Conservation (phyloP, 768 basidiomycete species). For the Collybia mongolica region DNA sequence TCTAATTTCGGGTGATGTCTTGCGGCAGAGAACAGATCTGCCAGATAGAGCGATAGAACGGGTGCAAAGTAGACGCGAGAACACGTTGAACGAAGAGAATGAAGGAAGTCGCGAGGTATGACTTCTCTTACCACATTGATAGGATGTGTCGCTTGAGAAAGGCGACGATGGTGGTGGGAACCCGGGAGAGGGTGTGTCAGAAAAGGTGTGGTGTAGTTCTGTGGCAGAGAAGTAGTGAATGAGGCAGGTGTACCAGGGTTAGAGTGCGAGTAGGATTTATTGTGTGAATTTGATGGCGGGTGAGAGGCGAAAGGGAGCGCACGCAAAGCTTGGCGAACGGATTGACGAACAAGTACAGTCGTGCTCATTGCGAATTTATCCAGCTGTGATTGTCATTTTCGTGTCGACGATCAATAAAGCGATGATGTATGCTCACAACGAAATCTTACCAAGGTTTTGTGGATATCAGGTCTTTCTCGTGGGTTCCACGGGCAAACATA, state of each 20-base stretch:
- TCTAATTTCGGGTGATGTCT: slow-evolving; percentile 73
- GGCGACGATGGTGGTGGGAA: slow-evolving; percentile 13
- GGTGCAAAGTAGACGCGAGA: slow-evolving; percentile 46
- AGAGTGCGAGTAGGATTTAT: slow-evolving; percentile 26
- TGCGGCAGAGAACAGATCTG: slow-evolving; percentile 72
- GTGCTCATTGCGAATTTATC: slow-evolving; percentile 81
- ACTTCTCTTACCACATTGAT: slow-evolving; percentile 25
- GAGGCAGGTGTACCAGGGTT: slow-evolving; percentile 25
- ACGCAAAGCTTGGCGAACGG: slow-evolving; percentile 34
- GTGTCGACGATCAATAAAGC: slow-evolving; percentile 1
- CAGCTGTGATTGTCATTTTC: slow-evolving; percentile 39
- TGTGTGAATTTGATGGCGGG: slow-evolving; percentile 16
- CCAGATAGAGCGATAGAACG: slow-evolving; percentile 58
- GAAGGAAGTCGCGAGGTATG: slow-evolving; percentile 28
- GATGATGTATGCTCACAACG: slow-evolving; percentile 3
- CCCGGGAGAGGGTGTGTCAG: slow-evolving; percentile 20
- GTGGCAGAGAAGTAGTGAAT: slow-evolving; percentile 20
- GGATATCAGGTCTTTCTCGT: slow-evolving; percentile 62
- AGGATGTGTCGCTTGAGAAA: slow-evolving; percentile 13
- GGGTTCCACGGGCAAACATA: slow-evolving; percentile 70
- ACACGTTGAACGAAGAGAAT: slow-evolving; percentile 26
- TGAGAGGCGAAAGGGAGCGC: slow-evolving; percentile 25
- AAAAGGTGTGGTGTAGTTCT: slow-evolving; percentile 22
- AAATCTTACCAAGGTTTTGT: slow-evolving; percentile 59
- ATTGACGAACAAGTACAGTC: slow-evolving; percentile 49